Conservation (phyloP, 2,329 filamentous ascomycete species). For the Aspergillus fumigatus region DNA sequence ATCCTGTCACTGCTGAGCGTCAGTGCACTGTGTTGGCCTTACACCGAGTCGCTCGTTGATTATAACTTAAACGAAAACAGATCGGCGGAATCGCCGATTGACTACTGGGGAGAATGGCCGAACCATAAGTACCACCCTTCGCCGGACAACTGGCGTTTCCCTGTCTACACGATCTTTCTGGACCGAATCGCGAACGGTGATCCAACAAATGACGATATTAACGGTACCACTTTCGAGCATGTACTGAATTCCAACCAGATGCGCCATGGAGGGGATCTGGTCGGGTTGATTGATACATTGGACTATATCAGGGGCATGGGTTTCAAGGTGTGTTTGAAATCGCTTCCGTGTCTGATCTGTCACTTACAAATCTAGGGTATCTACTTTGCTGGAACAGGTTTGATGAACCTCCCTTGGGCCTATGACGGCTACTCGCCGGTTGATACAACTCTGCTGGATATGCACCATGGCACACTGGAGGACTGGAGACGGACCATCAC, state of each 20-base stretch:
- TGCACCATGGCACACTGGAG: slow-evolving; percentile 57
- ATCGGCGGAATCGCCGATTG: slow-evolving; percentile 48
- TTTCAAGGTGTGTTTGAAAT: slow-evolving; percentile 44
- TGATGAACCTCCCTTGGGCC: slow-evolving; percentile 61
- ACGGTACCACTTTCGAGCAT: slow-evolving; percentile 57
- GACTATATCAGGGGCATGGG: slow-evolving; percentile 62
- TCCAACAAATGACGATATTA: slow-evolving; percentile 58
- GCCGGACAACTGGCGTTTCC: slow-evolving; percentile 59
- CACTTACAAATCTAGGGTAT: slow-evolving; percentile 41
- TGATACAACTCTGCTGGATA: slow-evolving; percentile 59
- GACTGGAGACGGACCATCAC: slow-evolving; percentile 53
- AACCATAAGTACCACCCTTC: slow-evolving; percentile 51
- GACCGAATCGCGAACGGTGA: slow-evolving; percentile 62
- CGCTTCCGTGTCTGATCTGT: neutral
- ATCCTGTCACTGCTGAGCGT: neutral
- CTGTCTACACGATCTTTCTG: slow-evolving; percentile 60
- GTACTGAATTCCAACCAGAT: slow-evolving; percentile 57
- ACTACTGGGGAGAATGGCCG: slow-evolving; percentile 55
- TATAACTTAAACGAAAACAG: slow-evolving; percentile 60
- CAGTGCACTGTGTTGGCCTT: slow-evolving; percentile 33
- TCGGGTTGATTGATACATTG: slow-evolving; percentile 54
- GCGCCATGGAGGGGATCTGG: slow-evolving; percentile 57
- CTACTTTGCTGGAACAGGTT: slow-evolving; percentile 57
- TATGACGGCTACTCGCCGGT: slow-evolving; percentile 56
- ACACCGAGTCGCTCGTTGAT: slow-evolving; percentile 45